These are phyloP conservation scores for Aphanocladium album DNA, from an alignment of 2,329 filamentous ascomycete genomes.

Conservation along the genomic window DNA sequence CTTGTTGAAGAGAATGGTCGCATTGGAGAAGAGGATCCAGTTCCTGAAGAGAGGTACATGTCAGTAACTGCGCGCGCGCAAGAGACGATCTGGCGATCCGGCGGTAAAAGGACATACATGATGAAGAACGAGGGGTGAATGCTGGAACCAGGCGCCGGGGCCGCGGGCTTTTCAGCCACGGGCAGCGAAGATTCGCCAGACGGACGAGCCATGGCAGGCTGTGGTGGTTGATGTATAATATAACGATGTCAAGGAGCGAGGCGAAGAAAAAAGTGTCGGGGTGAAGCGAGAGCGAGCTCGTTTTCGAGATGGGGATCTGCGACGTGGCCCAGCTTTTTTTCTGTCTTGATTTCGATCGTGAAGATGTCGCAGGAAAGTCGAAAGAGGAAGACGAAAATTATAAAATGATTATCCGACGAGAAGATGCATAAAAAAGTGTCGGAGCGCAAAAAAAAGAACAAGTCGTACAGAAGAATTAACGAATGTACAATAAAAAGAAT, in stretches of 20 bases:
- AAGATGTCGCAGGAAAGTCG: neutral
- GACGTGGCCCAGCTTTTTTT: neutral
- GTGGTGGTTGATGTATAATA: neutral
- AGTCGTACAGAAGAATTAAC: neutral
- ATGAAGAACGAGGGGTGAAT: slow-evolving; percentile 32
- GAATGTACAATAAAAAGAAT: neutral
- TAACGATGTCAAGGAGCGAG: neutral
- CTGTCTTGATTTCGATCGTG: neutral
- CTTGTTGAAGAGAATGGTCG: slow-evolving; percentile 90
- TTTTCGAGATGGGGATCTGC: neutral
- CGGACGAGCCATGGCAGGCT: neutral
- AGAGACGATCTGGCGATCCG: neutral
- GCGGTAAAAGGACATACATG: slow-evolving; percentile 18
- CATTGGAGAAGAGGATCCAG: slow-evolving; percentile 82
- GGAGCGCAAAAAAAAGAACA: neutral
- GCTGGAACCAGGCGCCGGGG: slow-evolving; percentile 15
- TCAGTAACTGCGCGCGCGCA: neutral
- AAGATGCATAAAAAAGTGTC: too few species aligned
- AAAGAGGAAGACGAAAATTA: neutral
- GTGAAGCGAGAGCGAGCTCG: neutral
- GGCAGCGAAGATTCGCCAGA: slow-evolving; percentile 10
- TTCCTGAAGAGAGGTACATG: slow-evolving; percentile 33
- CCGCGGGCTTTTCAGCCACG: slow-evolving; percentile 23
- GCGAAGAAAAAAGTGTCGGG: neutral
- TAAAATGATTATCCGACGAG: neutral